These are phyloP conservation scores for Papilionanthe hybrid DNA, from an alignment of 116 monocot genomes.

Conservation along the genomic window DNA sequence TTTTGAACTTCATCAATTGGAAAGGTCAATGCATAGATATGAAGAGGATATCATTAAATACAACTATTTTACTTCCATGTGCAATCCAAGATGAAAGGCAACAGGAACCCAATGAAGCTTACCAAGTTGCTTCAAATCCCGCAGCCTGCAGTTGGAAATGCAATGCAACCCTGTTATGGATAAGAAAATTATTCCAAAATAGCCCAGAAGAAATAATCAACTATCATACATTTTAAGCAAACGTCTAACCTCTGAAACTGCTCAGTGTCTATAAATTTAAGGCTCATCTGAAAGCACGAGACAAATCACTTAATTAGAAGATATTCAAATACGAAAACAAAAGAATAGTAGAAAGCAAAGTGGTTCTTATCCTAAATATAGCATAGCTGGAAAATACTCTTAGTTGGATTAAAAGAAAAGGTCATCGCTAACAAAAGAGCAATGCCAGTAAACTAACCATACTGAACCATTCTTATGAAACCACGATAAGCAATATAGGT, in stretches of 20 bases:
- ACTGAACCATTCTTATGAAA: too few relatives aligned
- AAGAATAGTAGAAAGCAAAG: background rate
- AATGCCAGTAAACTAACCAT: too few relatives aligned
- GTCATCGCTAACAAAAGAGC: too few relatives aligned
- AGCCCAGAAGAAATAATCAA: background rate
- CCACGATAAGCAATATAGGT: too few relatives aligned
- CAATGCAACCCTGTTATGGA: conserved; percentile 6
- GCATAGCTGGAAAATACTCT: background rate
- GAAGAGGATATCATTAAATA: background rate
- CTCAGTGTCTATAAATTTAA: conserved; percentile 94
- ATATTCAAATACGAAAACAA: background rate
- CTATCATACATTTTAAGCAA: background rate
- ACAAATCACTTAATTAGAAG: conserved; percentile 2
- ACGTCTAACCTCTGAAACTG: conserved; percentile 77
- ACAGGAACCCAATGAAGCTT: conserved; percentile 16
- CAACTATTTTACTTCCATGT: background rate
- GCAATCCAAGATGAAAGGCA: background rate
- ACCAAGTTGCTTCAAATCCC: conserved; percentile 96
- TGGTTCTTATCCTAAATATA: background rate
- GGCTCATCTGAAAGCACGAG: conserved; percentile 53
- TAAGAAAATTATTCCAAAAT: conserved; percentile 1
- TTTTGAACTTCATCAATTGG: background rate
- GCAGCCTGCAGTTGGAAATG: conserved; percentile 49
- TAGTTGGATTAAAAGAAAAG: background rate
- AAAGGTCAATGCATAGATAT: background rate